Evolutionary conservation across 83 land plant species (phyloP), one percentile per base, ranked within the genome.

Genomic region (Thuja plicata): DNA sequence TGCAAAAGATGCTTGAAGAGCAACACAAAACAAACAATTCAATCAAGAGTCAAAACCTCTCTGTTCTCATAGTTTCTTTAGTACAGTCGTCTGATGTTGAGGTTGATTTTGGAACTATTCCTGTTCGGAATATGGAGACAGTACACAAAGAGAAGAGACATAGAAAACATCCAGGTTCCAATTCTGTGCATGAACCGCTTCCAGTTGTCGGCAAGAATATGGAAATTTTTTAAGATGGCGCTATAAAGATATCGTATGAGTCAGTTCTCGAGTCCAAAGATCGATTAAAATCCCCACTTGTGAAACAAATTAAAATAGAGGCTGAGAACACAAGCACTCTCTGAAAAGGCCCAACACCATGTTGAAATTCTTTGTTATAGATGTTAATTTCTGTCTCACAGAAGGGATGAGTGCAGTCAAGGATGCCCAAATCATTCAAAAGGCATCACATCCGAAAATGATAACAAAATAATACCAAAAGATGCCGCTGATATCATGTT

Each of bases 1-100:
- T 86, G 87, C 88, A 60, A 70, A 90, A 76, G 87, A 85, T 90
- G 19, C 12, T 88, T 80, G 91, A 90, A 88, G 89, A 88, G 66
- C 88, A 85, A 30, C 74, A 88, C 17, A 88, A 88, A 85, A 84
- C 87, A 40, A 71, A 66, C 8, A 32, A 48, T 41, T 30, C 52
- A 38, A 19, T 87, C 19, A 83, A 45, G 86, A 83, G 55, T 83
- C 30, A 83, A 83, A 48, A 50, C 37, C 37, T 48, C 55, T 83
- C 55, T 48, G 52, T 8, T 15, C 37, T 55, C 45, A 13, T 8
- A 45, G 35, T 35, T 46, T 30, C 57, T 50, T 83, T 83, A 8
- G 34, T 45, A 15, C 86, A 83, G 86, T 83, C 57, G 30, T 83
- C 57, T 83, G 86, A 83, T 83, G 85, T 82, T 41, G 52, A 0